Base-by-base conservation (phyloP, 306 rosid species). In the Malus sieversii region DNA sequence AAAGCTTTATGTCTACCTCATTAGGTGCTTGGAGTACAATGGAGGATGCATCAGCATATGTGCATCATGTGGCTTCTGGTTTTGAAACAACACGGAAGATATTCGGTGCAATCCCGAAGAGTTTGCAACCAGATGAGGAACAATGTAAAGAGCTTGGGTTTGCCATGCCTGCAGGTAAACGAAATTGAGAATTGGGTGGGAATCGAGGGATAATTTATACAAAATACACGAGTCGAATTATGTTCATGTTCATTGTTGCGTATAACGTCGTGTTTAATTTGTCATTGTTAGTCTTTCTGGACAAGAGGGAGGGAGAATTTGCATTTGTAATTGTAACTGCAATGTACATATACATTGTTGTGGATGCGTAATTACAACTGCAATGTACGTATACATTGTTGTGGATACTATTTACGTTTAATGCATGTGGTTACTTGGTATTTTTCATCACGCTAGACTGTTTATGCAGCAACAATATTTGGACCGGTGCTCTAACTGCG, bases 71-170 rank as follows among this genome's bases (percentile, higher is more conserved):
- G 48, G 84, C 90, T 81, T 89, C 96, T 72, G 97, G 98, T 66
- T 88, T 85, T 68, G 98, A 92, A 81, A 46, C 78, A 66, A 80
- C 97, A 8, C 85, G 98, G 67, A 84, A 81, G 85, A 35, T 92
- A 25, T 95, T 95, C 52, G 98, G 98, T 75, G 98, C 97, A 52
- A 82, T 92, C 84, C 97, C 98, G 29, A 79, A 78, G 46, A 95
- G 87, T 83, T 81, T 95, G 92, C 84, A 83, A 77, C 97, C 98
- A 23, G 93, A 95, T 79, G 96, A 95, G 82, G 80, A 84, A 71
- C 90, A 81, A 70, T 32, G 96, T 75, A 77, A 87, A 83, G 97
- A 95, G 75, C 93, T 95, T 10, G 96, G 96, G 75, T 80, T 90
- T 80, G 71, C 84, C 52, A 29, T 68, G 52, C 68, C 87, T 66